Evolutionary conservation across 2,329 filamentous ascomycete genomes (phyloP).

Genomic region (Lomentospora prolificans): DNA sequence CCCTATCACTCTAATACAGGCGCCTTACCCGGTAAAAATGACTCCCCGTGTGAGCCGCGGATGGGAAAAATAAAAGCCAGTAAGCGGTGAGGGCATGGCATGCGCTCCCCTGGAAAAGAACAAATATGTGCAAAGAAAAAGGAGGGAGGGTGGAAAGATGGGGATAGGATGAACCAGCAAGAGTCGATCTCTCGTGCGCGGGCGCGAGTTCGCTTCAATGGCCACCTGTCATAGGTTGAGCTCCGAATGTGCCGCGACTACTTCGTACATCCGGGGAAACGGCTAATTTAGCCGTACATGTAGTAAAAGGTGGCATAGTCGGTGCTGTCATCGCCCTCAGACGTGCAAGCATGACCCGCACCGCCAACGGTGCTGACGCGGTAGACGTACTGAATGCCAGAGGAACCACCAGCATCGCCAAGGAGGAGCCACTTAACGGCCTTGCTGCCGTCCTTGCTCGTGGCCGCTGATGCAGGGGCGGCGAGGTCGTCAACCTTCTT

Average conservation of each 20-base stretch:
- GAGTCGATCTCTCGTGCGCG: not conserved
- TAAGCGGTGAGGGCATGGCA: not conserved
- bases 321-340: conserved; percentile 35
- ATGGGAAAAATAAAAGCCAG: not conserved
- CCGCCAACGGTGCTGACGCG: conserved; percentile 47
- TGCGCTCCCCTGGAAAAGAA: not conserved
- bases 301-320: conserved; percentile 50
- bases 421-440: conserved; percentile 48
- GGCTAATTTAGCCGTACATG: conserved; percentile 34
- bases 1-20: no score
- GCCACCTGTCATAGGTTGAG: not conserved
- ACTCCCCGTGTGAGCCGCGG: no score
- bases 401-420: conserved; percentile 27
- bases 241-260: not conserved
- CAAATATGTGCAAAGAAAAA: not conserved
- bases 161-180: not conserved
- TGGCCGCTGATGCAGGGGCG: conserved; percentile 40
- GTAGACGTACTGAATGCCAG: conserved; percentile 34
- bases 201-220: not conserved
- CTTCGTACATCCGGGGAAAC: no score
- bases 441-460: conserved; percentile 36
- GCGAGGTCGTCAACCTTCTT: conserved; percentile 38
- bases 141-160: conserved; percentile 1
- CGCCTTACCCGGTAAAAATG: no score
- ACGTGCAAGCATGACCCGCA: conserved; percentile 29